Base-by-base conservation (phyloP, 805 yeast genomes). In the Candida golubevii region DNA sequence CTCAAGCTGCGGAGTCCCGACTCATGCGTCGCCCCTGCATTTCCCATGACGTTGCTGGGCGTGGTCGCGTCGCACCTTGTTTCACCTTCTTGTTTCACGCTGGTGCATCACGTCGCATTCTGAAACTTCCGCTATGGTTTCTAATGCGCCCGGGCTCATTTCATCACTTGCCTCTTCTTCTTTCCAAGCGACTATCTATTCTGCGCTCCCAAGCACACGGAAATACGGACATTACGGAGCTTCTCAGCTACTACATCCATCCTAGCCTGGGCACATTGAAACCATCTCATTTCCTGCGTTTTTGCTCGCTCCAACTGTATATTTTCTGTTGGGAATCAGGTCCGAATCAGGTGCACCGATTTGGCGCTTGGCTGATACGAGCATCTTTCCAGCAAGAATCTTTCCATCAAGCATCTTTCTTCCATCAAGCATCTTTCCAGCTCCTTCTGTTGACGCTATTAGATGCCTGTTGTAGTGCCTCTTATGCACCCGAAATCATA, bases 401-500 rank as follows among this genome's bases (percentile, higher is more conserved):
- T 29, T 11, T 8, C 31, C 31, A 8, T 28, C 31, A 8, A 28
- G 11, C 10, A 8, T 8, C 31, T 28, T 11, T 28, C 31, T 28
- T 8, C 31, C 11, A 8, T 28, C 31, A 28, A 28, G 11, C 11
- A 28, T 28, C 31, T 28, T 12, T 29, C 32, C n/a, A 10, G 32
- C n/a, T 29, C 23, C 23, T 18, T 18, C 5, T 18, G 23, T 18
- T 18, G 23, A 18, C 23, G 5, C 29, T 12, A 15, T 38, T 42
- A 35, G 28, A 45, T 39, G 39, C 41, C 32, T 29, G 33, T 34
- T 30, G 23, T 41, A 35, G 44, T 42, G 26, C 15, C 40, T 8
- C 39, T 35, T 18, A 42, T 47, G 50, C 47, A 46, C 18, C 41
- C 41, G 8, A 36, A 42, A 29, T 5, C 43, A 26, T 35, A 38